Evolutionary conservation across 1,139 yeast species (phyloP).

Genomic region (Saccharomyces hybrid): DNA sequence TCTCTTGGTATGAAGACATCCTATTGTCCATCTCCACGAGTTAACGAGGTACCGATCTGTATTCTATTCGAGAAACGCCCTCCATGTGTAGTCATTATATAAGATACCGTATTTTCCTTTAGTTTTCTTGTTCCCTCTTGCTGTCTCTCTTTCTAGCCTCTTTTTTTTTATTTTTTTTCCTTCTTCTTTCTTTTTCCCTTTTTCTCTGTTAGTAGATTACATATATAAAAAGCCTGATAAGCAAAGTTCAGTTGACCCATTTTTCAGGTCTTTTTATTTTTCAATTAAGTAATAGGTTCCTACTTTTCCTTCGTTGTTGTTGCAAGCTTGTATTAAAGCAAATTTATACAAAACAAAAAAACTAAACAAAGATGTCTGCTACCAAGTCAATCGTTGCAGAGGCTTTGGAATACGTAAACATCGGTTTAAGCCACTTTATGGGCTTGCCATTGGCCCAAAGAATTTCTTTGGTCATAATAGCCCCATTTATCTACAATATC

Average conservation of each 20-base stretch:
- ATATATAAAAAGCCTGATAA: not conserved
- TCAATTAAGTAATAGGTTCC: not conserved
- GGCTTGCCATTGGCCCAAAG: slow-evolving; percentile 30
- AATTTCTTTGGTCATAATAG: slow-evolving; percentile 20
- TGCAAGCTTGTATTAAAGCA: not conserved
- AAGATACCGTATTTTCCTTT: not conserved
- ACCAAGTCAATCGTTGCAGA: slow-evolving; percentile 15
- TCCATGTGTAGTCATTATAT: not conserved
- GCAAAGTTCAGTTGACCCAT: not conserved
- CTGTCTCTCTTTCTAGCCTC: not conserved
- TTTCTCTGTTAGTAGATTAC: not conserved
- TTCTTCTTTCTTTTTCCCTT: not conserved
- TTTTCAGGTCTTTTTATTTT: not conserved
- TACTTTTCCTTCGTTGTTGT: not conserved
- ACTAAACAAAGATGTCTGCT: slow-evolving; percentile 2
- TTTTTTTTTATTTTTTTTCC: not conserved
- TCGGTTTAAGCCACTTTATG: slow-evolving; percentile 17
- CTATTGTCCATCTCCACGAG: slow-evolving; percentile 1
- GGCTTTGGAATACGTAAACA: slow-evolving; percentile 10
- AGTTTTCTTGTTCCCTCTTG: not conserved
- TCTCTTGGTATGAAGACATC: not conserved
- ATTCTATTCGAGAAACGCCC: not conserved
- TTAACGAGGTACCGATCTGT: not conserved
- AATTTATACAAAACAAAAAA: not conserved
- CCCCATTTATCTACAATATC: slow-evolving; percentile 50